These are phyloP conservation scores for Vanderwaltozyma tropicalis DNA, from an alignment of 805 yeast species.

Conservation along the genomic window DNA sequence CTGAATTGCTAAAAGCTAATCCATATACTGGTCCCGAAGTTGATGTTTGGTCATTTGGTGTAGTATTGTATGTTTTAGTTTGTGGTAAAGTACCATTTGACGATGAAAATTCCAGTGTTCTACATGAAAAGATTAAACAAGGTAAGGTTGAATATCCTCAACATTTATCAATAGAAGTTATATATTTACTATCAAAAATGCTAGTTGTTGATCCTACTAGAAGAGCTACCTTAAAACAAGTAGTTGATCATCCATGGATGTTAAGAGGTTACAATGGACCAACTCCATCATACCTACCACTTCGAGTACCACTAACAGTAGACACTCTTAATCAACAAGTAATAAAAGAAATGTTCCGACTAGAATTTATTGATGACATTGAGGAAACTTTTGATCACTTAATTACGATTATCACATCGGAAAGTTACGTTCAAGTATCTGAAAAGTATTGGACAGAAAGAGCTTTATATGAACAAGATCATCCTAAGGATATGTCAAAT, in stretches of 20 bases:
- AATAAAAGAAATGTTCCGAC: slow-evolving; percentile 60
- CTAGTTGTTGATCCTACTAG: slow-evolving; percentile 78
- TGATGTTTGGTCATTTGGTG: slow-evolving; percentile 97
- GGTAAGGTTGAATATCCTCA: slow-evolving; percentile 90
- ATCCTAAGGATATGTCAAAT: slow-evolving; percentile 1
- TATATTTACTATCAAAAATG: slow-evolving; percentile 75
- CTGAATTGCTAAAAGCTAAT: slow-evolving; percentile 83
- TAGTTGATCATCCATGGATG: slow-evolving; percentile 92
- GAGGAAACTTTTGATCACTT: slow-evolving; percentile 49
- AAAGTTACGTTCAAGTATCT: slow-evolving; percentile 39
- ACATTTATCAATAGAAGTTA: slow-evolving; percentile 68
- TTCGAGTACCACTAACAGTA: slow-evolving; percentile 53
- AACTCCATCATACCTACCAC: slow-evolving; percentile 64
- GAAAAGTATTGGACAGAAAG: slow-evolving; percentile 21
- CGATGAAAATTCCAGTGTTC: slow-evolving; percentile 81
- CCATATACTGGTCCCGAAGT: slow-evolving; percentile 96
- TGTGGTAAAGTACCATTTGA: slow-evolving; percentile 98
- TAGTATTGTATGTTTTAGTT: slow-evolving; percentile 85
- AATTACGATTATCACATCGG: slow-evolving; percentile 46
- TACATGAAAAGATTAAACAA: slow-evolving; percentile 87
- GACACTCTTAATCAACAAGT: slow-evolving; percentile 40
- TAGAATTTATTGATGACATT: slow-evolving; percentile 64
- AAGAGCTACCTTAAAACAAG: slow-evolving; percentile 71
- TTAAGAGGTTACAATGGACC: slow-evolving; percentile 70
- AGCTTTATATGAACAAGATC: slow-evolving; percentile 4